Percentiles rank a stretch among this genome's conserved stretches.
Evolutionary conservation across 306 rosid genomes (phyloP).

Genomic region (Quercus ilex): DNA sequence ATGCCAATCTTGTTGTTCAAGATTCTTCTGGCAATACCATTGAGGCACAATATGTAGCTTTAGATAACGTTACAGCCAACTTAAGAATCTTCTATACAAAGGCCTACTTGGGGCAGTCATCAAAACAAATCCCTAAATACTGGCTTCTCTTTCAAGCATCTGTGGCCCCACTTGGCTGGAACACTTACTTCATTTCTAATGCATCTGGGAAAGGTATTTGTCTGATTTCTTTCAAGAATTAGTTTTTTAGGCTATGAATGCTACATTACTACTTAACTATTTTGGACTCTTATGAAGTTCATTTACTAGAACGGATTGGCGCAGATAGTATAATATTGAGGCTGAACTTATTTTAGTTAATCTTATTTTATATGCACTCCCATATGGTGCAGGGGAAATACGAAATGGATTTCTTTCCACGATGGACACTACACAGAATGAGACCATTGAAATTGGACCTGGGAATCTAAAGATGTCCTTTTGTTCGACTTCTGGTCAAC

Average conservation of each 20-base stretch:
- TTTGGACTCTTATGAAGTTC: neutral
- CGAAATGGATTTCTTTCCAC: slow-evolving; percentile 24
- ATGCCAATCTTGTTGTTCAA: slow-evolving; percentile 60
- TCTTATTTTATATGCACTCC: slow-evolving; percentile 11
- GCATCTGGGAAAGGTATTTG: slow-evolving; percentile 40
- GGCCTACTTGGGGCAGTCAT: slow-evolving; percentile 64
- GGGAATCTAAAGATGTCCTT: slow-evolving; percentile 82
- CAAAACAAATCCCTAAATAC: slow-evolving; percentile 56
- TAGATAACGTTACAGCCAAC: slow-evolving; percentile 55
- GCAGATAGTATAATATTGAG: neutral
- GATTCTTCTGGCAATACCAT: slow-evolving; percentile 66
- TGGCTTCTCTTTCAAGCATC: slow-evolving; percentile 85
- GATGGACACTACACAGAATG: slow-evolving; percentile 21
- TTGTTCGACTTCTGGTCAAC: slow-evolving; percentile 74
- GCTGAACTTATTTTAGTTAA: neutral
- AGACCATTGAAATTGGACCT: slow-evolving; percentile 57
- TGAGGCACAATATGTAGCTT: slow-evolving; percentile 49
- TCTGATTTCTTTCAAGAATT: slow-evolving; percentile 3
- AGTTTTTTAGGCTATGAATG: neutral
- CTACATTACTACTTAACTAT: neutral
- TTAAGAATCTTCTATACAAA: slow-evolving; percentile 61
- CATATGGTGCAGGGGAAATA: slow-evolving; percentile 38
- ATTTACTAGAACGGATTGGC: neutral
- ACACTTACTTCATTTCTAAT: slow-evolving; percentile 70
- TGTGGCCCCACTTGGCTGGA: slow-evolving; percentile 88